Percentiles rank a stretch among this genome's conserved stretches.
phyloP scores from a whole-genome alignment of 1,284 basidiomycete genomes.

The Anthracocystis walkeri region DNA sequence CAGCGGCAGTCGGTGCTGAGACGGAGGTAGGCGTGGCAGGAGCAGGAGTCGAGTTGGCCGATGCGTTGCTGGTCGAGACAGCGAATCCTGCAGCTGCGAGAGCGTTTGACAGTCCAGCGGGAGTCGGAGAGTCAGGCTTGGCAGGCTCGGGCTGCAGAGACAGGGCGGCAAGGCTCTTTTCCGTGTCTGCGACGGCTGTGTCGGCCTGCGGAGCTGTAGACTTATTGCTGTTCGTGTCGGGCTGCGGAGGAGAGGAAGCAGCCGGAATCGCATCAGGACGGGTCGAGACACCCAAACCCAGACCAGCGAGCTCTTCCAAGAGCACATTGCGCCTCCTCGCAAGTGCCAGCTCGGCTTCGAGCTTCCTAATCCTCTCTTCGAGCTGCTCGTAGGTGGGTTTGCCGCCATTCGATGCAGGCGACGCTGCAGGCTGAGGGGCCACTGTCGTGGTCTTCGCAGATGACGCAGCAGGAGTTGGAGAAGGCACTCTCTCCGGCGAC shows the following conservation, averaged over 20 bases:
- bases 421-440: background rate
- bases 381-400: slow-evolving; percentile 48
- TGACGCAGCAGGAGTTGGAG: slow-evolving; percentile 13
- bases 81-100: slow-evolving; percentile 32
- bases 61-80: slow-evolving; percentile 3
- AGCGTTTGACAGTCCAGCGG: slow-evolving; percentile 17
- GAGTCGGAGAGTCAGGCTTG: slow-evolving; percentile 1
- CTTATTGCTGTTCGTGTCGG: background rate
- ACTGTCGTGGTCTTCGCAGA: background rate
- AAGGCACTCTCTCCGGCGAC: slow-evolving; percentile 27
- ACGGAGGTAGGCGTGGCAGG: slow-evolving; percentile 10
- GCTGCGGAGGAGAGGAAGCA: slow-evolving; percentile 1
- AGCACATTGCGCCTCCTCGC: slow-evolving; percentile 38
- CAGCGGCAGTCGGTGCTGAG: background rate
- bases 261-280: slow-evolving; percentile 9
- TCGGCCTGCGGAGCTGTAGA: background rate
- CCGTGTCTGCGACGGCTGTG: background rate
- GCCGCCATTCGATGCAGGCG: background rate
- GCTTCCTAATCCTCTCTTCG: slow-evolving; percentile 32
- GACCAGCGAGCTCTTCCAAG: slow-evolving; percentile 43
- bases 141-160: slow-evolving; percentile 9
- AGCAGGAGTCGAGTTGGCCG: slow-evolving; percentile 14
- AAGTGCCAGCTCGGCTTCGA: slow-evolving; percentile 46
- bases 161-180: slow-evolving; percentile 15
- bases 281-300: slow-evolving; percentile 29